These are phyloP conservation scores for Saturnispora bothae DNA, from an alignment of 805 yeast genomes.

Conservation along the genomic window DNA sequence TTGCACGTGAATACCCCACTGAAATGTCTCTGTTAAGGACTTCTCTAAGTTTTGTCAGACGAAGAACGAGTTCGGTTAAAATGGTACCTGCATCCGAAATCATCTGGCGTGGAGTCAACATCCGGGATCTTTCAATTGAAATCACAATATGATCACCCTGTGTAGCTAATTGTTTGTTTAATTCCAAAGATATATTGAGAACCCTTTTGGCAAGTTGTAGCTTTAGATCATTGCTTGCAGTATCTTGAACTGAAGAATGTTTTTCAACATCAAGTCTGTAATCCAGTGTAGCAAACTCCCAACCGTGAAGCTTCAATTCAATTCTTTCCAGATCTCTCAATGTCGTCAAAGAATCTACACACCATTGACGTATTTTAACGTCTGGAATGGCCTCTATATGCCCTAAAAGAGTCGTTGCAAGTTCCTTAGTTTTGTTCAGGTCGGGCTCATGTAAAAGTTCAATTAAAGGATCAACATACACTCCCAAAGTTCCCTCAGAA, in stretches of 20 bases:
- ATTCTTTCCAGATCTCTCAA: constrained; percentile 41
- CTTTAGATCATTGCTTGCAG: constrained; percentile 29
- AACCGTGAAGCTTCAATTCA: constrained; percentile 36
- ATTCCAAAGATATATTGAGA: constrained; percentile 26
- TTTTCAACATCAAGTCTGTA: constrained; percentile 21
- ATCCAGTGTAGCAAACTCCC: constrained; percentile 48
- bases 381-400: constrained; percentile 37
- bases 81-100: constrained; percentile 45
- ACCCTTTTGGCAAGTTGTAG: constrained; percentile 46
- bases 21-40: constrained; percentile 42
- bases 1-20: constrained; percentile 54
- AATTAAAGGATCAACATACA: constrained; percentile 40
- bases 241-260: neutral
- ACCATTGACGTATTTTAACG: constrained; percentile 35
- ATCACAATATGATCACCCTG: constrained; percentile 24
- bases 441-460: constrained; percentile 38
- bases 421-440: constrained; percentile 31
- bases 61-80: constrained; percentile 33
- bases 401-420: constrained; percentile 30
- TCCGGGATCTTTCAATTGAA: constrained; percentile 32
- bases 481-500: too few species aligned
- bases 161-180: constrained; percentile 33
- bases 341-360: constrained; percentile 37
- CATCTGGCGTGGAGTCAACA: constrained; percentile 34
- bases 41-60: constrained; percentile 40